Evolutionary conservation across 208 protist species (phyloP), one percentile per base, ranked within the genome.

Genomic region (Naegleria lovaniensis): DNA sequence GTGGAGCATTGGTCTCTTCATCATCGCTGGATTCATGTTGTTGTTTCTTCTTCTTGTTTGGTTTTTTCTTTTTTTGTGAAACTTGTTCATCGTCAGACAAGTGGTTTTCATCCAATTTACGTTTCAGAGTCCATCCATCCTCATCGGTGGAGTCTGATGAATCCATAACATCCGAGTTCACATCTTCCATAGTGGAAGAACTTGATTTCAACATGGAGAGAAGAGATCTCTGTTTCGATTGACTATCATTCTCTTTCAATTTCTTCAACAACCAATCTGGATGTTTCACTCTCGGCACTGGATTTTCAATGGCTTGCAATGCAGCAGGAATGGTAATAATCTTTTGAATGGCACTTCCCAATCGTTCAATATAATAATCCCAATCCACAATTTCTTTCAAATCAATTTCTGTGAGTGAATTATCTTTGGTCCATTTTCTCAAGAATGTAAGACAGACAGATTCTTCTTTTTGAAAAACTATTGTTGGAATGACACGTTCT

Each of bases 241-340:
- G 38, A 83, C n/a, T 36, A 22, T 3, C 51, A 36, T 94, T 94
- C 91, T 97, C 94, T 41, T 95, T 93, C 29, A 99, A 91, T 51
- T 95, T 93, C 92, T 98, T 97, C 16, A 96, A 88, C 84, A 99
- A 95, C 99, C 99, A 99, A 41, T 99, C 97, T 0, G 99, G 99
- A 92, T 99, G 97, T 25, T 43, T 88, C 51, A 99, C 98, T 9
- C 98, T 95, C 33, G 98, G 98, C 0, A 99, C 97, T 15, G 99
- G 99, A 93, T 99, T 99, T 0, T 92, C 84, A 39, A 99, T 86
- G 16, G 93, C 93, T 93, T 99, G 99, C 59, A 99, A 93, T 22
- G 97, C 98, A 6, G 99, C 98, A 1, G 99, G 99, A 92, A 99
- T 99, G 11, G 98, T 99, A 90, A 99, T 97, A 91, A 99, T 99